Evolutionary conservation across 257 asterid genomes (phyloP), one percentile per base, ranked within the genome.

Genomic region (Jasminum sambac): DNA sequence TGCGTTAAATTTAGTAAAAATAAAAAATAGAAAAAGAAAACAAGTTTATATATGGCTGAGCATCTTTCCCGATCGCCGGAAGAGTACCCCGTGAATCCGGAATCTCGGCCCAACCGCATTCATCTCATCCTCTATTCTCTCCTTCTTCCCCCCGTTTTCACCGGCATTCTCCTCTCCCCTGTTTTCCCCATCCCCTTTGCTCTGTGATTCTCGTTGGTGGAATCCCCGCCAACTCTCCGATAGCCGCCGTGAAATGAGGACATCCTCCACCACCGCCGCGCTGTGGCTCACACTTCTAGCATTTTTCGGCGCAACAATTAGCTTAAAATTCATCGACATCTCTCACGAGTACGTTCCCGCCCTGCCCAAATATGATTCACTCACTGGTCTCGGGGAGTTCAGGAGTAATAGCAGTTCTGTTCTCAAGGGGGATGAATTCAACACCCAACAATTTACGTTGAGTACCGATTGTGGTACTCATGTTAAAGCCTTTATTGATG

Each of bases 381-480:
- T 44, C 30, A 16, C 10, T 3, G 68, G 74, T 13, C 9, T 70
- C 21, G 74, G 74, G 5, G 26, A 13, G 21, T 70, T 60, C 46
- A 42, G 30, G 23, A 70, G 2, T 36, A 43, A n/a, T 41, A 21
- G 21, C 39, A 60, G 42, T 6, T 23, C 26, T 41, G 25, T 70
- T 12, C 14, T 24, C 8, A 5, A 9, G 8, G 62, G 62, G 8
- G 3, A 42, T 3, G 7, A n/a, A 1, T 26, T 37, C 21, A 70
- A 70, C 50, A 12, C 21, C 24, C 64, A 36, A 0, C 3, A 9
- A 0, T 60, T 70, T n/a, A 42, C 9, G 13, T 46, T 70, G 46
- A 3, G 61, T 25, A 59, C 68, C 34, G 68, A 70, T 60, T 41
- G 67, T 16, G 77, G 77, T 21, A 66, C 72, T 4, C 77, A 66